phyloP scores from a whole-genome alignment of 768 basidiomycete genomes.

The Xanthoconium stramineum region DNA sequence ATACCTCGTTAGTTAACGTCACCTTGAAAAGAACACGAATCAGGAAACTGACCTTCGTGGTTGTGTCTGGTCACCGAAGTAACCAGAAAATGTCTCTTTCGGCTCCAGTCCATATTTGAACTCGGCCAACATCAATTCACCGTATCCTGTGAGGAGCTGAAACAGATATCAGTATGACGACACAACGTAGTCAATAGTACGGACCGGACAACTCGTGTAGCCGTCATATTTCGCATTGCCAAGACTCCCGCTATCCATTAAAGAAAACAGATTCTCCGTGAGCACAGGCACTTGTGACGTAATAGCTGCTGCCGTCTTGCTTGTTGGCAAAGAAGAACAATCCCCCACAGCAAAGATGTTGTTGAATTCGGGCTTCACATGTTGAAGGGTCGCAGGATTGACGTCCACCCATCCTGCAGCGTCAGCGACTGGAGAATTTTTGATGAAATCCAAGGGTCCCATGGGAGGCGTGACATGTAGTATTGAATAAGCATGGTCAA shows the following conservation, averaged over 20 bases:
- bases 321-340: conserved; percentile 86
- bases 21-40: neutral
- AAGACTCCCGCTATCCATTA: conserved; percentile 70
- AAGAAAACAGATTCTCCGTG: conserved; percentile 79
- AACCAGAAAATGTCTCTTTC: conserved; percentile 74
- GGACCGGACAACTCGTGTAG: conserved; percentile 83
- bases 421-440: conserved; percentile 74
- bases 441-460: conserved; percentile 83
- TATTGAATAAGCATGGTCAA: conserved; percentile 74
- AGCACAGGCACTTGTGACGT: conserved; percentile 89
- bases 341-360: conserved; percentile 95
- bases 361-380: conserved; percentile 70
- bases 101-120: conserved; percentile 91
- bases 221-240: conserved; percentile 78
- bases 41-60: conserved; percentile 54
- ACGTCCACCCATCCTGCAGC: conserved; percentile 88
- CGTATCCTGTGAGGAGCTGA: conserved; percentile 78
- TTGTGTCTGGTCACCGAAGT: conserved; percentile 72
- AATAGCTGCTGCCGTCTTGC: conserved; percentile 95
- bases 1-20: conserved; percentile 4
- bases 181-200: conserved; percentile 23
- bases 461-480: conserved; percentile 90
- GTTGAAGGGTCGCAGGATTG: conserved; percentile 74
- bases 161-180: neutral
- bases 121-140: conserved; percentile 82